These are phyloP conservation scores for Jasminum sambac DNA, from an alignment of 257 asterid species.

Conservation along the genomic window DNA sequence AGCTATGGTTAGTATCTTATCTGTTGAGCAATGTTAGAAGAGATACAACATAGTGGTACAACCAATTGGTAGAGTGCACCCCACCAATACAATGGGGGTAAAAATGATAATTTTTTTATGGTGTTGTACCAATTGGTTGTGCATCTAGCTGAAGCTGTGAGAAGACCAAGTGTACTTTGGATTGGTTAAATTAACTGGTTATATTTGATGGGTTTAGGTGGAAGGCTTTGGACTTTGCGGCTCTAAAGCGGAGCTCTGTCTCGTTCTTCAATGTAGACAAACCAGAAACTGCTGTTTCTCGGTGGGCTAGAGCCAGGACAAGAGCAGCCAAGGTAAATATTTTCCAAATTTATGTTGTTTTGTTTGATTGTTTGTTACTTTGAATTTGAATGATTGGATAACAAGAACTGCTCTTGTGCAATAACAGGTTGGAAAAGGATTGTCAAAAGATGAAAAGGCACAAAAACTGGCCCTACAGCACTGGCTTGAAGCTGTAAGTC, in stretches of 20 bases:
- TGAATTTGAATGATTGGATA: conserved; percentile 13
- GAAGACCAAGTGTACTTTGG: background rate
- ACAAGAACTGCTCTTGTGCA: background rate
- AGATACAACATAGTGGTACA: too few relatives aligned
- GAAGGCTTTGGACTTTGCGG: conserved; percentile 92
- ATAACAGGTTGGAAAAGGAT: conserved; percentile 85
- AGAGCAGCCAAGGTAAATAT: conserved; percentile 79
- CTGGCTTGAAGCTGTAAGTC: conserved; percentile 98
- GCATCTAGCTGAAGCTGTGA: background rate
- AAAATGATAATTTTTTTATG: too few relatives aligned
- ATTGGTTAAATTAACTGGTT: conserved; percentile 22
- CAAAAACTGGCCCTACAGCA: conserved; percentile 87
- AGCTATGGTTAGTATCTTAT: conserved; percentile 67
- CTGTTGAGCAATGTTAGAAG: too few relatives aligned
- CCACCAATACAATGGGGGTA: too few relatives aligned
- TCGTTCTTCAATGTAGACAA: conserved; percentile 78
- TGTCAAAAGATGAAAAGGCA: conserved; percentile 94
- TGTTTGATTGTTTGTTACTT: background rate
- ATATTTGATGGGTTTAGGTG: conserved; percentile 52
- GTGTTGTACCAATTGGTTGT: too few relatives aligned
- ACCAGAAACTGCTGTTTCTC: conserved; percentile 83
- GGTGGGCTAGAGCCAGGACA: conserved; percentile 94
- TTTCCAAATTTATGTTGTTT: background rate
- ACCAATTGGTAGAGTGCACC: too few relatives aligned
- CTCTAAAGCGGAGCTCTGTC: conserved; percentile 74